A percentile compares a stretch with the other conserved stretches of the same genome.
phyloP scores from a whole-genome alignment of 805 yeast species.

The Saccharomycopsis vini region DNA sequence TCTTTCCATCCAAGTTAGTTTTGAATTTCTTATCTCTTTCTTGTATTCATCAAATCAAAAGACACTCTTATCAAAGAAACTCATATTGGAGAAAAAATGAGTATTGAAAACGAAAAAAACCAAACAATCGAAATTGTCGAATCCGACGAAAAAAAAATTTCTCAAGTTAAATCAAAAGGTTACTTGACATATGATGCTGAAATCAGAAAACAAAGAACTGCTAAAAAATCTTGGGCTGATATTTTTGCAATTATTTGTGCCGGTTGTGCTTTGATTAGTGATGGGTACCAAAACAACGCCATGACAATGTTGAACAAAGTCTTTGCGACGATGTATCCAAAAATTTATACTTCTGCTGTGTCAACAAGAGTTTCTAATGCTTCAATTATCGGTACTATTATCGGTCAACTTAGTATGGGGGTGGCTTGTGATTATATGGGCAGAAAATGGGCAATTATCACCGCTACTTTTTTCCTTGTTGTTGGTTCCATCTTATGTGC shows the following conservation, averaged over 20 bases:
- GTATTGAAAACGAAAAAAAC: neutral
- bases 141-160: neutral
- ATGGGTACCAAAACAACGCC: conserved; percentile 68
- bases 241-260: conserved; percentile 48
- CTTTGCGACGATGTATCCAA: conserved; percentile 40
- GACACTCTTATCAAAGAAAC: conserved; percentile 8
- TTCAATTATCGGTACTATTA: conserved; percentile 56
- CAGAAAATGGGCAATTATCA: conserved; percentile 60
- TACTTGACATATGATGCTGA: conserved; percentile 18
- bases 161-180: too few relatives aligned
- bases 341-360: conserved; percentile 33
- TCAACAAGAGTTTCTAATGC: conserved; percentile 64
- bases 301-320: conserved; percentile 62
- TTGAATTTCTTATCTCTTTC: too few relatives aligned
- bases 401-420: conserved; percentile 64
- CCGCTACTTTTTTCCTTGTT: conserved; percentile 53
- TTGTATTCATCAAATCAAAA: too few relatives aligned
- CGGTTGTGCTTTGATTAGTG: conserved; percentile 69
- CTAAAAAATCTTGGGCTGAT: conserved; percentile 28
- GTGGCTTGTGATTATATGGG: conserved; percentile 57
- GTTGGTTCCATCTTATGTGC: conserved; percentile 60
- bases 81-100: conserved; percentile 2
- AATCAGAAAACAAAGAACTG: conserved; percentile 21
- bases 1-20: too few relatives aligned
- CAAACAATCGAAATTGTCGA: neutral